Base-by-base conservation (phyloP, 306 rosid species). In the Corylus heterophylla region DNA sequence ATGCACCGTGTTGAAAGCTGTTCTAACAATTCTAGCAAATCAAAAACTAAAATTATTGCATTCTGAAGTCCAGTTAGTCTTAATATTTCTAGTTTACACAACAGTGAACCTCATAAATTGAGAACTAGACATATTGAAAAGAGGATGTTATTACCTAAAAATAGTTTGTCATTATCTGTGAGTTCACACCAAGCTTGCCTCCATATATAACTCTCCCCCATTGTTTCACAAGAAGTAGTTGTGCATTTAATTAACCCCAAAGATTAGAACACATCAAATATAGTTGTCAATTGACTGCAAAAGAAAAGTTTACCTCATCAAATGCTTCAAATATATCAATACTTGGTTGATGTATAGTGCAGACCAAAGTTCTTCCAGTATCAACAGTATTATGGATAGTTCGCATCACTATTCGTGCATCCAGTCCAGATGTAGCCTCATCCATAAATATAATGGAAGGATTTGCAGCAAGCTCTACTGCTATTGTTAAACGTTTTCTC, bases 381-480 rank as follows among this genome's bases (percentile, higher is more conserved):
- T 93, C 98, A 74, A 93, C 98, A 37, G 97, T 91, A 77, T 93
- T 93, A 55, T 95, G 92, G 78, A 94, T 97, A 54, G 97, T 85
- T 82, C 98, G 74, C 96, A 92, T 94, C 12, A 94, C 98, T 56
- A 92, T 94, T 50, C 98, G 87, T 39, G 97, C 96, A 82, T 94
- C 98, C 44, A 94, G 93, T 80, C 98, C 97, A 69, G 98, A 92
- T 37, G 98, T 94, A 72, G 95, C 97, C 79, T 93, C 98, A 74
- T 93, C 98, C 98, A 93, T 93, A 47, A 93, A 93, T 79, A 93
- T 91, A 71, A 93, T 93, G 17, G 97, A 93, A 83, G 98, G 98
- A 83, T 93, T 93, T 80, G 98, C 97, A 51, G 91, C 98, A 22
- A 93, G 95, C 86, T 93, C 98, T 76, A 91, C 98, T 54, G 98